A percentile compares a stretch with the other conserved stretches of the same genome.
Conservation (phyloP, 2,329 filamentous ascomycete species). For the Microdochium bolleyi region DNA sequence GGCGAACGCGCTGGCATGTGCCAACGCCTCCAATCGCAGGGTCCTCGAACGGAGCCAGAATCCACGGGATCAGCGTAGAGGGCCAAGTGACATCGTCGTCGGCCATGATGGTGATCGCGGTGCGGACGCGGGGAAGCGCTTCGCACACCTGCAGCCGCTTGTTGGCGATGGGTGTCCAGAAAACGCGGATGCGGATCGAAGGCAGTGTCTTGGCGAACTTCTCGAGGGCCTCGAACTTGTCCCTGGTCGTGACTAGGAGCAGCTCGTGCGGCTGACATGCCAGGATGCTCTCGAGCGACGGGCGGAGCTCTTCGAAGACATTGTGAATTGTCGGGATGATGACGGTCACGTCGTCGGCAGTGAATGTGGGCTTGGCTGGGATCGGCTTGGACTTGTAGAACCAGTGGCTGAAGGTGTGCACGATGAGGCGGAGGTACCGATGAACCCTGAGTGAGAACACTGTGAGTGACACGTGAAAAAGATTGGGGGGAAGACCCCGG, state of each 20-base stretch:
- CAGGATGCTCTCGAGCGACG: constrained; percentile 72
- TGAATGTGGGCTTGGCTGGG: constrained; percentile 72
- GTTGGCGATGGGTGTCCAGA: constrained; percentile 79
- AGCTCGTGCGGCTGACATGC: constrained; percentile 63
- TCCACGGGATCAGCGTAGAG: constrained; percentile 76
- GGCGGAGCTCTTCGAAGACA: constrained; percentile 72
- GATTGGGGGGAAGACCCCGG: background rate
- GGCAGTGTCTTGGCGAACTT: constrained; percentile 55
- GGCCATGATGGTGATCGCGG: constrained; percentile 81
- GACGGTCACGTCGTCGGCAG: constrained; percentile 79
- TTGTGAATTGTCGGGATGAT: constrained; percentile 91
- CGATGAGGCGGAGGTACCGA: constrained; percentile 77
- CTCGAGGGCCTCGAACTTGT: constrained; percentile 63
- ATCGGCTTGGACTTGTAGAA: constrained; percentile 78
- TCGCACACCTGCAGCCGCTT: constrained; percentile 91
- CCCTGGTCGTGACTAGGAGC: constrained; percentile 79
- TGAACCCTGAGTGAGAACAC: constrained; percentile 54
- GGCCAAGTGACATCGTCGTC: constrained; percentile 97
- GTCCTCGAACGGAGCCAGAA: constrained; percentile 87
- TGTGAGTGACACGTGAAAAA: background rate
- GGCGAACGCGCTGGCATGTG: constrained; percentile 79
- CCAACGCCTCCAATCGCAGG: constrained; percentile 79
- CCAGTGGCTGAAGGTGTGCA: constrained; percentile 83
- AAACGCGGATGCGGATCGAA: constrained; percentile 54
- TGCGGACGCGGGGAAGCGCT: constrained; percentile 78